Evolutionary conservation across 2,329 filamentous ascomycete genomes (phyloP), one percentile per base, ranked within the genome.

Genomic region (Epichloe sibirici): DNA sequence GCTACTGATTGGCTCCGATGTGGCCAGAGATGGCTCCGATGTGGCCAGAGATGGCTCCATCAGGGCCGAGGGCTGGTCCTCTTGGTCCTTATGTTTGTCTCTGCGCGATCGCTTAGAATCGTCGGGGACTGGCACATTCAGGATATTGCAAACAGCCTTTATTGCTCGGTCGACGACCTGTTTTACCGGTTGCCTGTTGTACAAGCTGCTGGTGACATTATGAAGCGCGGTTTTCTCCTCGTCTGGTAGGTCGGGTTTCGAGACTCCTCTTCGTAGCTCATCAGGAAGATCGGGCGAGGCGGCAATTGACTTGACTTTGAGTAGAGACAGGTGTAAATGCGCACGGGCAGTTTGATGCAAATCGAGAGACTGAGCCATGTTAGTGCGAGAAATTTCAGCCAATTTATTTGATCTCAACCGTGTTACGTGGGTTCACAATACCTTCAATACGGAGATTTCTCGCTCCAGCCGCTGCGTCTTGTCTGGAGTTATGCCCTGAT

Each of bases 401-500:
- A 40, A 6, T 6, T 48, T n/a, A 5, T 35, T 17, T 25, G 4
- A 8, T 23, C 17, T 21, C 21, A n/a, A 8, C 7, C 13, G 6
- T 23, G 15, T 34, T n/a, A n/a, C 9, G 21, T 21, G 17, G 4
- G 38, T 15, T 21, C 38, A 35, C 17, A 11, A 21, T 4, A 72
- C 81, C 71, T 80, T 82, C 12, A 82, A 63, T 8, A 80, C 74
- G 0, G 70, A 64, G 45, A 81, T 63, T 61, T 82, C 86, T 37
- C 77, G 75, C 56, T 87, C 78, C 35, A 90, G 69, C 21, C 85
- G 73, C 53, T 72, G 69, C 23, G 78, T 69, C 61, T 82, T 80
- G 45, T 76, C 75, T 8, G 68, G 57, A 2, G 67, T 63, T 15
- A 69, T 60, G 49, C 71, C 73, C 50, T 70, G 68, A 31, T 79